Conservation (phyloP, 192 early-diverging fungal species). For the Gonapodya sp. region DNA sequence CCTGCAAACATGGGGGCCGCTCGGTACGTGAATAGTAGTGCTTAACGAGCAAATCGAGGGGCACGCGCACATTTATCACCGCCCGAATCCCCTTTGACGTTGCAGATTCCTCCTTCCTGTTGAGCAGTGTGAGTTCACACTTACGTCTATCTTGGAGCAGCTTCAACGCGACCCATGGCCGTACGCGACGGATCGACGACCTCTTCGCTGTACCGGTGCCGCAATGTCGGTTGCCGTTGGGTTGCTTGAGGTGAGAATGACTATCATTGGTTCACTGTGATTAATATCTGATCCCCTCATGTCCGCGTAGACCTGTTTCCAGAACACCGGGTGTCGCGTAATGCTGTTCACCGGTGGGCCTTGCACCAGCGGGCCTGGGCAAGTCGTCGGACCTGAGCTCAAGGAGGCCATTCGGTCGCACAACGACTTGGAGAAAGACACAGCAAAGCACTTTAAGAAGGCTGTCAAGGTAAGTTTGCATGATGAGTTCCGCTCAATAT, state of each 20-base stretch:
- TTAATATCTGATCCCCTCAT: neutral
- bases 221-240: constrained; percentile 87
- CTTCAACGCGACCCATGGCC: constrained; percentile 98
- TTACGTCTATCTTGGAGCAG: constrained; percentile 90
- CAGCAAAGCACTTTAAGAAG: constrained; percentile 85
- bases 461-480: constrained; percentile 56
- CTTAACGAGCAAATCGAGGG: neutral
- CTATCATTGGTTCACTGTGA: constrained; percentile 7
- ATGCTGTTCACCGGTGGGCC: constrained; percentile 92
- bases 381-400: constrained; percentile 86
- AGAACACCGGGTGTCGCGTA: constrained; percentile 82
- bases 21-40: neutral
- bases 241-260: constrained; percentile 61
- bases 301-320: constrained; percentile 65
- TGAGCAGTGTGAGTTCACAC: constrained; percentile 89
- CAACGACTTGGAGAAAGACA: constrained; percentile 95
- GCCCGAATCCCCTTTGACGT: neutral
- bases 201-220: constrained; percentile 88
- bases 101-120: constrained; percentile 80
- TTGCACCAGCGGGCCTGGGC: constrained; percentile 88
- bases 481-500: neutral
- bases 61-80: constrained; percentile 6
- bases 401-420: constrained; percentile 94
- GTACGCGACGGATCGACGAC: constrained; percentile 76
- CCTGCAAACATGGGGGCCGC: constrained; percentile 10